These are phyloP conservation scores for Ramicandelaber brevisporus DNA, from an alignment of 192 early-diverging fungal species.

Conservation along the genomic window DNA sequence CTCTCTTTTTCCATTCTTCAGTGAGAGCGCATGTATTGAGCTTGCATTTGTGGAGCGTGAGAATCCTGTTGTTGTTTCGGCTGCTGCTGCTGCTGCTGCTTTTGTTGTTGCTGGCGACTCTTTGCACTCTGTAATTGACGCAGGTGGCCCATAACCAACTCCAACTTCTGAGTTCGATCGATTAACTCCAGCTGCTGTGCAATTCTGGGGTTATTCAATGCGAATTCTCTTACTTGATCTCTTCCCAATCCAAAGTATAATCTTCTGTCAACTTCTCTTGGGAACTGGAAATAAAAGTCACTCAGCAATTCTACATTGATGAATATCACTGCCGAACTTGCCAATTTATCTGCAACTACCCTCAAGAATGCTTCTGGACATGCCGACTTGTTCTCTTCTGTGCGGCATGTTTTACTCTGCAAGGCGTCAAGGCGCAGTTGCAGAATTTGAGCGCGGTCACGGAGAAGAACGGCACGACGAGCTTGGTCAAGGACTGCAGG, in stretches of 20 bases:
- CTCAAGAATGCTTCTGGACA: conserved; percentile 88
- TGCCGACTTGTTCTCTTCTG: conserved; percentile 58
- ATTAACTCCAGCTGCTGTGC: conserved; percentile 62
- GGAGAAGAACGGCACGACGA: conserved; percentile 47
- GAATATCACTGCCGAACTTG: conserved; percentile 90
- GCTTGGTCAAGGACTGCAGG: conserved; percentile 54
- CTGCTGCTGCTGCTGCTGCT: too few species aligned
- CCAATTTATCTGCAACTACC: conserved; percentile 80
- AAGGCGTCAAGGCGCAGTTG: conserved; percentile 58
- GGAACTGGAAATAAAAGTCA: conserved; percentile 97
- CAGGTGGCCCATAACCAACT: conserved; percentile 33
- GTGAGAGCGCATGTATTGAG: too few species aligned
- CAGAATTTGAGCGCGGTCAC: conserved; percentile 48
- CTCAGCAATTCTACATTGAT: conserved; percentile 91
- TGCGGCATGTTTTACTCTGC: conserved; percentile 53
- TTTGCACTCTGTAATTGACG: too few species aligned
- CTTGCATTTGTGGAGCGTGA: too few species aligned
- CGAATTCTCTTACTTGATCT: conserved; percentile 65
- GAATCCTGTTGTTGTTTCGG: too few species aligned
- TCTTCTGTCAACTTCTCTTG: conserved; percentile 76
- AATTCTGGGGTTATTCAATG: conserved; percentile 66
- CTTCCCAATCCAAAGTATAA: conserved; percentile 66
- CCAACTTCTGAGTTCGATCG: conserved; percentile 61
- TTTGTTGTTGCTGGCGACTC: too few species aligned
- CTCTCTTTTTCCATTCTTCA: too few species aligned